Conservation (phyloP, 2,329 filamentous ascomycete species). For the Coniochaeta hoffmannii region DNA sequence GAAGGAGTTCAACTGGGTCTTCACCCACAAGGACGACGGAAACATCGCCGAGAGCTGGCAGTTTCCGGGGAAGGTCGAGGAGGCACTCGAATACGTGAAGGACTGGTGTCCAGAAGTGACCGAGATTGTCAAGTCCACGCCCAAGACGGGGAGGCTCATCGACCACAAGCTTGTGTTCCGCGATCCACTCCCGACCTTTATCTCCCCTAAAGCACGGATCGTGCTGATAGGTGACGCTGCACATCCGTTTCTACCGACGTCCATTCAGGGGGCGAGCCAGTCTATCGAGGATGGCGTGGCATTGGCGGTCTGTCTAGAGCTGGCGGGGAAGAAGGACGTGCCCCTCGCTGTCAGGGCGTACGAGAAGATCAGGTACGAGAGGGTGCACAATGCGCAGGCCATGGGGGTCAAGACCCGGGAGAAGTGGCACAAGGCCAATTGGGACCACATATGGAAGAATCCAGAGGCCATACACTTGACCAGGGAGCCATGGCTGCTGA, state of each 20-base stretch:
- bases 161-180: slow-evolving; percentile 20
- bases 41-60: slow-evolving; percentile 40
- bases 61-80: slow-evolving; percentile 32
- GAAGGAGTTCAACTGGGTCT: slow-evolving; percentile 45
- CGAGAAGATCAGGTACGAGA: slow-evolving; percentile 22
- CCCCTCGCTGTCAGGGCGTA: slow-evolving; percentile 19
- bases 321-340: slow-evolving; percentile 12
- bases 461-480: slow-evolving; percentile 20
- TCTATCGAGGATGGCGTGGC: slow-evolving; percentile 33
- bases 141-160: slow-evolving; percentile 14
- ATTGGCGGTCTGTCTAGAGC: slow-evolving; percentile 25
- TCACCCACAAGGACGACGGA: slow-evolving; percentile 36
- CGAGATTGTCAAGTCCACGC: slow-evolving; percentile 27
- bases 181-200: slow-evolving; percentile 24
- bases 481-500: slow-evolving; percentile 22
- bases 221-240: slow-evolving; percentile 32
- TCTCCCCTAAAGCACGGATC: slow-evolving; percentile 25
- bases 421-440: slow-evolving; percentile 23
- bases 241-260: slow-evolving; percentile 31
- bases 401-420: slow-evolving; percentile 22
- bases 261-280: slow-evolving; percentile 30
- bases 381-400: slow-evolving; percentile 22
- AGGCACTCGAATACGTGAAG: slow-evolving; percentile 32
- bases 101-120: slow-evolving; percentile 33
- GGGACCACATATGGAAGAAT: slow-evolving; percentile 17